Evolutionary conservation across 257 asterid species (phyloP).

Genomic region (Gynochthodes officinalis): DNA sequence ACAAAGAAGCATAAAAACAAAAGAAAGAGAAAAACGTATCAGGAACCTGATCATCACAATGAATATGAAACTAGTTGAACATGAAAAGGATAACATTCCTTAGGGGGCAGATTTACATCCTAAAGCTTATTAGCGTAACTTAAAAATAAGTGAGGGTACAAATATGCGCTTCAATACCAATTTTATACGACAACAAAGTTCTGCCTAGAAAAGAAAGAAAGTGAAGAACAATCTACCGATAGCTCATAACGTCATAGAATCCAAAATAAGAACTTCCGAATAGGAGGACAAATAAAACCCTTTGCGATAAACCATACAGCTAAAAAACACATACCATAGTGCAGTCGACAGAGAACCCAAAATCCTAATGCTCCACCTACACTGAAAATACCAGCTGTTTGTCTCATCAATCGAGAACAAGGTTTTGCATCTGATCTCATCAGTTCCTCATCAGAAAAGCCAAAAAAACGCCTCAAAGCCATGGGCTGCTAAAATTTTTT

Average conservation of each 20-base stretch:
- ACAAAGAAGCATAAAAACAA: too few relatives aligned
- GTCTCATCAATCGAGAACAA: slow-evolving; percentile 75
- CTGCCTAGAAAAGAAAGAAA: background rate
- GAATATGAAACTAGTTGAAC: too few relatives aligned
- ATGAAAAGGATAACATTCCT: too few relatives aligned
- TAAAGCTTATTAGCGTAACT: too few relatives aligned
- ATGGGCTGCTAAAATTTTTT: slow-evolving; percentile 23
- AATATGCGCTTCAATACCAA: background rate
- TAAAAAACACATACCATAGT: slow-evolving; percentile 47
- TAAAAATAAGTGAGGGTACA: too few relatives aligned
- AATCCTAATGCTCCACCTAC: slow-evolving; percentile 86
- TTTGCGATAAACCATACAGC: background rate
- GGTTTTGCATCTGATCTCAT: slow-evolving; percentile 93
- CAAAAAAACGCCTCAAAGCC: slow-evolving; percentile 79
- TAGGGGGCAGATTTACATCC: too few relatives aligned
- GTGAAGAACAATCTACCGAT: background rate
- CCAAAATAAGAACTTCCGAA: background rate
- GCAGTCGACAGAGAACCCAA: slow-evolving; percentile 91
- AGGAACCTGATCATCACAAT: too few relatives aligned
- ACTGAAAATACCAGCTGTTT: slow-evolving; percentile 75
- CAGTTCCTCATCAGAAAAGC: slow-evolving; percentile 79
- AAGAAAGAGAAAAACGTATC: too few relatives aligned
- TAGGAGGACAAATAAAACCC: background rate
- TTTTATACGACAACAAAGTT: background rate
- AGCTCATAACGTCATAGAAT: background rate